Evolutionary conservation across 805 yeast species (phyloP), one percentile per base, ranked within the genome.

Genomic region (Candida ulmi): DNA sequence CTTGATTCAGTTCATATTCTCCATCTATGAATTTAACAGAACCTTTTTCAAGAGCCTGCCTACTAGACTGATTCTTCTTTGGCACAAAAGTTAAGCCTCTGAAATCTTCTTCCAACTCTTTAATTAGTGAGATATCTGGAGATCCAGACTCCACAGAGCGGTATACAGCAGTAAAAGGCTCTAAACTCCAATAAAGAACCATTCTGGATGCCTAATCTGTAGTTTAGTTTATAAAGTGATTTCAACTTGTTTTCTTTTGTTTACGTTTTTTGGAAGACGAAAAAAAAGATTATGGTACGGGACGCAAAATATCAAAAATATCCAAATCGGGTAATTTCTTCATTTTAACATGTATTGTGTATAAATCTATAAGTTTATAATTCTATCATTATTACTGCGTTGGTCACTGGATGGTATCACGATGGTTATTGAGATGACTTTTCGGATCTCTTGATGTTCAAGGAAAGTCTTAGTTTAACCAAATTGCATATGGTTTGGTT

Each of bases 1-100:
- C 75, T 35, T 75, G 66, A 53, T 84, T 87, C 25, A 90, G 59
- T 43, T 74, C 73, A 49, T 74, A 81, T 12, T 71, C 72, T 18
- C 80, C 81, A 50, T 72, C 79, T 16, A 69, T 62, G 25, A 88
- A 65, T 9, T 55, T 56, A 7, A 80, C 55, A 25, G 61, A 67
- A 4, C 76, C 74, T 26, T 49, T 52, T 42, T 77, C 75, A 30
- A 81, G 51, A 36, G 54, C 53, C 17, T 65, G 61, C 51, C 82
- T 66, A 34, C 80, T 71, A 6, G 62, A 24, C 15, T 70, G 69
- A 42, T 66, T 72, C 49, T 72, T 76, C 8, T 56, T 51, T 6
- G 74, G 71, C 16, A 65, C 63, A 1, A 65, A 45, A 37, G 73
- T 60, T 35, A 80, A 51, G 32, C 58, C 52, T 23, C 56, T 48